A percentile compares a stretch with the other conserved stretches of the same genome.
These are phyloP conservation scores for Breynia disticha DNA, from an alignment of 441 rosid genomes.

Conservation along the genomic window DNA sequence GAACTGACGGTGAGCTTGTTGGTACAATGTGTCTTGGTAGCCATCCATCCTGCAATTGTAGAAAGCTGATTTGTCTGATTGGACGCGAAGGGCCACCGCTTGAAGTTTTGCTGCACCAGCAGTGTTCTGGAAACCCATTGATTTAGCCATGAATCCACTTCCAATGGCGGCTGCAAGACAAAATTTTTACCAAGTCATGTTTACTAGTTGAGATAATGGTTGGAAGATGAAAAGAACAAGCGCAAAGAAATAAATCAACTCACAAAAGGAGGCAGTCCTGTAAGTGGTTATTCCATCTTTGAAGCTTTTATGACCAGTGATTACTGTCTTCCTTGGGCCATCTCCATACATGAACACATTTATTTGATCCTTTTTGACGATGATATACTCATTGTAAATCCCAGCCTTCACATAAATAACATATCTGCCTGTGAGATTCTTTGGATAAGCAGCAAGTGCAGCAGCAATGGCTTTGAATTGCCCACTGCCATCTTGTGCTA, in stretches of 20 bases:
- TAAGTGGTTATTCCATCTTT: conserved; percentile 20
- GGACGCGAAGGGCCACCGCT: conserved; percentile 50
- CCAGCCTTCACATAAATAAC: conserved; percentile 32
- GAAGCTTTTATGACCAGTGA: conserved; percentile 32
- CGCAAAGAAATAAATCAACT: conserved; percentile 9
- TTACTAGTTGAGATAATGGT: background rate
- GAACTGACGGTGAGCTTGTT: conserved; percentile 44
- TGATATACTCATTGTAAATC: conserved; percentile 20
- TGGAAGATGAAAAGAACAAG: background rate
- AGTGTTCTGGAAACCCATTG: conserved; percentile 54
- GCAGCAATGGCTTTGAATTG: conserved; percentile 23
- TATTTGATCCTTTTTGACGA: conserved; percentile 15
- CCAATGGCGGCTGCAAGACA: conserved; percentile 36
- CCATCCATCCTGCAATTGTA: conserved; percentile 62
- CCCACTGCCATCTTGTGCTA: conserved; percentile 50
- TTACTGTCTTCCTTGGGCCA: conserved; percentile 45
- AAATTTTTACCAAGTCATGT: background rate
- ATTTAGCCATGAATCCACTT: conserved; percentile 42
- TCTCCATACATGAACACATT: conserved; percentile 39
- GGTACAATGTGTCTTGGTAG: conserved; percentile 50
- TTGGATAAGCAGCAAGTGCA: conserved; percentile 25
- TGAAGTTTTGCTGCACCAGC: conserved; percentile 51
- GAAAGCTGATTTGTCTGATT: conserved; percentile 41
- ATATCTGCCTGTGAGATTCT: conserved; percentile 17
- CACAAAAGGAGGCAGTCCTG: conserved; percentile 24